phyloP scores from a whole-genome alignment of 768 basidiomycete genomes.

The Boletellus sp. region DNA sequence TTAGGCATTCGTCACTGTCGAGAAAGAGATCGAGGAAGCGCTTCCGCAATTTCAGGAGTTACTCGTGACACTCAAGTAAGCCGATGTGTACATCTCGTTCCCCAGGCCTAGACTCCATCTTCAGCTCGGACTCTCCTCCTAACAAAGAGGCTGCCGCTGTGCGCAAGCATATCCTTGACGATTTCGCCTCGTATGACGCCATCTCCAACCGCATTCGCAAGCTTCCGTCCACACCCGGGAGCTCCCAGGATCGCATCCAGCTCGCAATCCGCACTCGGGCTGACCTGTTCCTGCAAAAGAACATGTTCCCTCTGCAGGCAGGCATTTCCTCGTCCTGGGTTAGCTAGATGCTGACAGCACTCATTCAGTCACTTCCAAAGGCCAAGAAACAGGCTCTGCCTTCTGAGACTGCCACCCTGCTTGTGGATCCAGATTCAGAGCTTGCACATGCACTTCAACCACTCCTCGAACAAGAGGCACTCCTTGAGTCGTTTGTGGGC shows the following conservation, averaged over 20 bases:
- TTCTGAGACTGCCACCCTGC: slow-evolving; percentile 16
- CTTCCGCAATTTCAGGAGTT: slow-evolving; percentile 90
- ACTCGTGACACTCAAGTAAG: slow-evolving; percentile 62
- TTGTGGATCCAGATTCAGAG: slow-evolving; percentile 64
- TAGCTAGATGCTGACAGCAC: neutral
- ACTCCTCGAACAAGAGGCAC: slow-evolving; percentile 88
- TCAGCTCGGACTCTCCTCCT: slow-evolving; percentile 46
- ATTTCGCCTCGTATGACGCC: slow-evolving; percentile 86
- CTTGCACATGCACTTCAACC: slow-evolving; percentile 78
- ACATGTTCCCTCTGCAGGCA: slow-evolving; percentile 64
- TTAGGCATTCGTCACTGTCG: slow-evolving; percentile 68
- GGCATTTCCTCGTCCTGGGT: neutral
- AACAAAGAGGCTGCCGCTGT: slow-evolving; percentile 64
- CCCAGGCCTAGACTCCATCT: neutral
- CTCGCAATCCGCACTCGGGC: slow-evolving; percentile 74
- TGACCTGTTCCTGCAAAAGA: slow-evolving; percentile 77
- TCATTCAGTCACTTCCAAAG: slow-evolving; percentile 44
- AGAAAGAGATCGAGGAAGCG: slow-evolving; percentile 85
- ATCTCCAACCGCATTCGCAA: slow-evolving; percentile 80
- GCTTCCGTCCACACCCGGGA: slow-evolving; percentile 61
- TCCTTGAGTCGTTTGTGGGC: slow-evolving; percentile 85
- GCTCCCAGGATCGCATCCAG: slow-evolving; percentile 83
- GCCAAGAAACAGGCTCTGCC: slow-evolving; percentile 33
- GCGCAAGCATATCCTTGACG: slow-evolving; percentile 79
- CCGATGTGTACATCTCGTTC: slow-evolving; percentile 9